Evolutionary conservation across 2,329 filamentous ascomycete species (phyloP).

Genomic region (Pestalotiopsis sp.): DNA sequence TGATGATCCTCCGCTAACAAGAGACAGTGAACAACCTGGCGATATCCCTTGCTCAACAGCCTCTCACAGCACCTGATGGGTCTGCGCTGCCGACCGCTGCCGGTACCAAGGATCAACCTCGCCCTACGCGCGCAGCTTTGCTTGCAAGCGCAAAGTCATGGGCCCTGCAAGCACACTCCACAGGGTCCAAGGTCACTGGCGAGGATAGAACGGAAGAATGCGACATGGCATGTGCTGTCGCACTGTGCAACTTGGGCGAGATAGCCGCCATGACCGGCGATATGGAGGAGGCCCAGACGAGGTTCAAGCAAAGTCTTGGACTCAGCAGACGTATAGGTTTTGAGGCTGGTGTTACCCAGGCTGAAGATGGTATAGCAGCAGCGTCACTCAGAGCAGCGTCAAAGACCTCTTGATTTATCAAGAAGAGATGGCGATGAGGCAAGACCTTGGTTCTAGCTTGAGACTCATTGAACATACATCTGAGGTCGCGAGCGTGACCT

Average conservation of each 20-base stretch:
- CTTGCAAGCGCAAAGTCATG: conserved; percentile 74
- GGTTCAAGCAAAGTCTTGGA: conserved; percentile 69
- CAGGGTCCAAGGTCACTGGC: conserved; percentile 66
- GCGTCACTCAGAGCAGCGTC: background rate
- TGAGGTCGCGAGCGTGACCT: no score
- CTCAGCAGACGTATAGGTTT: conserved; percentile 60
- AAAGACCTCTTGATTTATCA: background rate
- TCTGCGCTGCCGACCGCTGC: background rate
- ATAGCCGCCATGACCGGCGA: conserved; percentile 77
- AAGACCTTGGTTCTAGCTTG: background rate
- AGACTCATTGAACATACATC: background rate
- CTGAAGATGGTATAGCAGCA: conserved; percentile 48
- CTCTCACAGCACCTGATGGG: conserved; percentile 32
- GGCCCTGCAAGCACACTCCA: conserved; percentile 75
- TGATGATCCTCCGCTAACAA: conserved; percentile 14
- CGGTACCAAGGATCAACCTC: conserved; percentile 19
- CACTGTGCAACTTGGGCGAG: conserved; percentile 85
- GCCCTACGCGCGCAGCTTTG: conserved; percentile 59
- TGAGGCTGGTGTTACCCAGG: conserved; percentile 52
- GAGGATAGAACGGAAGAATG: conserved; percentile 76
- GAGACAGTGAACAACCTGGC: conserved; percentile 78
- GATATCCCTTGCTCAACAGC: conserved; percentile 71
- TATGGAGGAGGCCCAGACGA: conserved; percentile 62
- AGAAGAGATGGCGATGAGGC: background rate
- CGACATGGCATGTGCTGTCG: conserved; percentile 79